phyloP scores from a whole-genome alignment of 2,329 filamentous ascomycete genomes.

The Macrophomina phaseolina region DNA sequence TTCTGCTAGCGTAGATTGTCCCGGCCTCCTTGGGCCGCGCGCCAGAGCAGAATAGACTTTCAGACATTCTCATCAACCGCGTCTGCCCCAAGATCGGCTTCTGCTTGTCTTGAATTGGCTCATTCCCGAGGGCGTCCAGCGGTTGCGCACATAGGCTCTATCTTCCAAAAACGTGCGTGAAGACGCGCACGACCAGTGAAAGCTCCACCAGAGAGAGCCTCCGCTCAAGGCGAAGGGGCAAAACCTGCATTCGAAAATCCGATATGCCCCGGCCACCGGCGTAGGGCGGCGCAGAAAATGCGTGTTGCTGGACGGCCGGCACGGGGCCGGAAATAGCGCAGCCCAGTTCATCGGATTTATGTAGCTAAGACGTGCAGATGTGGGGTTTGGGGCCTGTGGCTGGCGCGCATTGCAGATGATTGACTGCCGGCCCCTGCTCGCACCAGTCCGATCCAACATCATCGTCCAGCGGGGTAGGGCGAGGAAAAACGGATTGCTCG shows the following conservation, averaged over 20 bases:
- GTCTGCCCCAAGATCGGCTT: neutral
- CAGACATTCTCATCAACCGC: neutral
- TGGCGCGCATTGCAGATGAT: slow-evolving; percentile 15
- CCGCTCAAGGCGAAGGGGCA: neutral
- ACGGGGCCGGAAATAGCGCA: slow-evolving; percentile 7
- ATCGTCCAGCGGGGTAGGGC: slow-evolving; percentile 2
- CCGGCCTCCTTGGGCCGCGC: too few relatives aligned
- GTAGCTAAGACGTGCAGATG: slow-evolving; percentile 16
- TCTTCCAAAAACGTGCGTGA: neutral
- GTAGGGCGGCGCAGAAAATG: too few relatives aligned
- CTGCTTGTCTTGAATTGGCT: neutral
- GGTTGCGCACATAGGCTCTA: neutral
- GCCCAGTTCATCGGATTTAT: slow-evolving; percentile 14
- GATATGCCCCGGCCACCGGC: too few relatives aligned
- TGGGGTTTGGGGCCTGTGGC: slow-evolving; percentile 7
- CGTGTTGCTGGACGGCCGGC: neutral
- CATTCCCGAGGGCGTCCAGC: neutral
- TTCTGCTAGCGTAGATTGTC: too few relatives aligned
- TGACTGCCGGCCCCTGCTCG: slow-evolving; percentile 8
- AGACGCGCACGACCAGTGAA: neutral
- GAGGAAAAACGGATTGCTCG: neutral
- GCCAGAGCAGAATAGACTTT: neutral
- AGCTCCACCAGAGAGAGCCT: neutral
- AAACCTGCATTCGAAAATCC: too few relatives aligned
- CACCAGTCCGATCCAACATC: neutral